These are phyloP conservation scores for Tylopilus balloui DNA, from an alignment of 768 basidiomycete genomes.

Conservation along the genomic window DNA sequence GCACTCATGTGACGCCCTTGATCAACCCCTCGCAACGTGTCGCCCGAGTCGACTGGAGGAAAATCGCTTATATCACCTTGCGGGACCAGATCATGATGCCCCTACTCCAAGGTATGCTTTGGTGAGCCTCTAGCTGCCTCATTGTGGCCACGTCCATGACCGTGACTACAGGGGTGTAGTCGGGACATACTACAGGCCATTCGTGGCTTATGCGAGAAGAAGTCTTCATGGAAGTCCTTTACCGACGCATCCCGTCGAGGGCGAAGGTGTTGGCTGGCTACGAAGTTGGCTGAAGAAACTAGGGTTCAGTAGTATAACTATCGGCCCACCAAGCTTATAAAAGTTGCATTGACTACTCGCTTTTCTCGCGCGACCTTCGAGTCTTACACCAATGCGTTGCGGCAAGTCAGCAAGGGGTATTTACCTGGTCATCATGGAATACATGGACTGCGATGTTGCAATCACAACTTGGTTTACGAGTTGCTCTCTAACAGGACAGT, in stretches of 20 bases:
- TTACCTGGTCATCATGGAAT: no score
- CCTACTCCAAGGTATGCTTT: constrained; percentile 60
- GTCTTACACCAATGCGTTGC: neutral
- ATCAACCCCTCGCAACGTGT: constrained; percentile 32
- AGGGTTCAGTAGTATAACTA: constrained; percentile 27
- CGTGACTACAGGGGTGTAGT: constrained; percentile 24
- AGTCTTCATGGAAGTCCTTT: constrained; percentile 13
- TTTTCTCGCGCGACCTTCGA: neutral
- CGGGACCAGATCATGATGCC: constrained; percentile 69
- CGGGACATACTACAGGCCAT: constrained; percentile 31
- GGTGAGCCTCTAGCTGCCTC: constrained; percentile 39
- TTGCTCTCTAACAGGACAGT: no score
- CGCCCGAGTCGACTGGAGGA: constrained; percentile 50
- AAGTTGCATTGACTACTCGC: neutral
- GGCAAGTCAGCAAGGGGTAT: neutral
- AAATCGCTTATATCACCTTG: constrained; percentile 57
- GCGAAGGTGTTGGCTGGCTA: constrained; percentile 30
- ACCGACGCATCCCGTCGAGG: constrained; percentile 20
- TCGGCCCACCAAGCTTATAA: constrained; percentile 25
- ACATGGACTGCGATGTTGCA: no score
- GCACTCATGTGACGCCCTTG: constrained; percentile 29
- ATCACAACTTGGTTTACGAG: no score
- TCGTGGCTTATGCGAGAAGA: constrained; percentile 22
- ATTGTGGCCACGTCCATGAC: neutral
- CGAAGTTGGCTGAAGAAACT: constrained; percentile 28